Evolutionary conservation across 1,284 basidiomycete genomes (phyloP).

Genomic region (Singerocomus inundabilis): DNA sequence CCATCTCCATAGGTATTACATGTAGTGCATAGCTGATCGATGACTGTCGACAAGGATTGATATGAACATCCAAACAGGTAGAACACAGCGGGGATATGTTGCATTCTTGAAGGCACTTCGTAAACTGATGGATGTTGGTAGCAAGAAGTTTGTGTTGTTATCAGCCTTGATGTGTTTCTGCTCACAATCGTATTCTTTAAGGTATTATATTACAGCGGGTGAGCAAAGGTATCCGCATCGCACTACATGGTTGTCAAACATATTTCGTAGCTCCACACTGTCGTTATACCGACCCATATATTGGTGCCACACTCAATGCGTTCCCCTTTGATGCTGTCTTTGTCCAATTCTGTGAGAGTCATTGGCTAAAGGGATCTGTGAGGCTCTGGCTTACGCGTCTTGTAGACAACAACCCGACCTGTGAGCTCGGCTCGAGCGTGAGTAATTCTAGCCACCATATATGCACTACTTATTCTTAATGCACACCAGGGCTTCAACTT

Average conservation of each 20-base stretch:
- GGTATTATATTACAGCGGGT: too few species aligned
- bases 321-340: conserved; percentile 62
- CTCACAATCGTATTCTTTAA: conserved; percentile 22
- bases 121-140: conserved; percentile 44
- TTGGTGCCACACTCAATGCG: conserved; percentile 54
- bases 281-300: conserved; percentile 59
- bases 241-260: not conserved
- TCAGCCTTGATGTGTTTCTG: not conserved
- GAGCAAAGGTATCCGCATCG: not conserved
- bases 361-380: not conserved
- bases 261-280: conserved; percentile 53
- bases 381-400: not conserved
- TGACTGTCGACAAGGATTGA: conserved; percentile 51
- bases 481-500: conserved; percentile 52
- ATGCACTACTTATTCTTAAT: not conserved
- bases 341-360: conserved; percentile 53
- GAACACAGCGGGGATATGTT: conserved; percentile 48
- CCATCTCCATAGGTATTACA: not conserved
- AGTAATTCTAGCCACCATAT: conserved; percentile 7
- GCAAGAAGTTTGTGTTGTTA: conserved; percentile 43
- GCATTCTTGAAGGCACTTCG: conserved; percentile 58
- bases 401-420: conserved; percentile 60
- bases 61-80: conserved; percentile 68
- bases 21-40: not conserved
- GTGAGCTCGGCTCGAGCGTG: conserved; percentile 47